Percentiles rank a stretch among this genome's conserved stretches.
phyloP scores from a whole-genome alignment of 2,329 filamentous ascomycete species.

The Diplodia seriata region DNA sequence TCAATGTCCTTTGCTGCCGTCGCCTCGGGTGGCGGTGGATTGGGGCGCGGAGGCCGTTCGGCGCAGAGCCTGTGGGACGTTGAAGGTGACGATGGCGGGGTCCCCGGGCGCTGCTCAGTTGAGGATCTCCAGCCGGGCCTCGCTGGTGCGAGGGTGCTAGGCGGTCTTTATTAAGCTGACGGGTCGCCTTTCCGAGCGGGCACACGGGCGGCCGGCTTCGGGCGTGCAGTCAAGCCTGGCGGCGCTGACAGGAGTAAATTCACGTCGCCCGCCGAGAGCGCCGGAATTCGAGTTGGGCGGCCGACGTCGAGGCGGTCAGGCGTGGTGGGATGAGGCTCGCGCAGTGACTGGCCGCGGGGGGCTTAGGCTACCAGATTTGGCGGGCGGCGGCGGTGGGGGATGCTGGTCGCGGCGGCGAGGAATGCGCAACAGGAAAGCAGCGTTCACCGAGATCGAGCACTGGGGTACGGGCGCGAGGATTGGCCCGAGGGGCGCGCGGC shows the following conservation, averaged over 20 bases:
- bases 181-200: conserved; percentile 25
- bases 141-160: conserved; percentile 22
- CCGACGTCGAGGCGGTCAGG: conserved; percentile 30
- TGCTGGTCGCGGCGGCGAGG: conserved; percentile 29
- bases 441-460: conserved; percentile 28
- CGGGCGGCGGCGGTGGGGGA: conserved; percentile 22
- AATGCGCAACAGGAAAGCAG: conserved; percentile 16
- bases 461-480: conserved; percentile 27
- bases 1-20: conserved; percentile 25
- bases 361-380: conserved; percentile 28
- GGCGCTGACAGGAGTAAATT: conserved; percentile 26
- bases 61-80: conserved; percentile 20
- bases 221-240: conserved; percentile 12
- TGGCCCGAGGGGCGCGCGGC: conserved; percentile 24
- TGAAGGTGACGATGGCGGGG: conserved; percentile 32
- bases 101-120: conserved; percentile 31
- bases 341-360: conserved; percentile 23
- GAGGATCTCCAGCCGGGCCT: conserved; percentile 29
- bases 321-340: conserved; percentile 31
- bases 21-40: conserved; percentile 10
- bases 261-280: conserved; percentile 31
- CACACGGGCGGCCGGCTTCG: conserved; percentile 26
- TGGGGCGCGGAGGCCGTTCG: neutral
- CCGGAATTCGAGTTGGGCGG: conserved; percentile 28
- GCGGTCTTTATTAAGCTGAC: conserved; percentile 31